Conservation (phyloP, 2,329 filamentous ascomycete species). For the Aspergillus sp. region DNA sequence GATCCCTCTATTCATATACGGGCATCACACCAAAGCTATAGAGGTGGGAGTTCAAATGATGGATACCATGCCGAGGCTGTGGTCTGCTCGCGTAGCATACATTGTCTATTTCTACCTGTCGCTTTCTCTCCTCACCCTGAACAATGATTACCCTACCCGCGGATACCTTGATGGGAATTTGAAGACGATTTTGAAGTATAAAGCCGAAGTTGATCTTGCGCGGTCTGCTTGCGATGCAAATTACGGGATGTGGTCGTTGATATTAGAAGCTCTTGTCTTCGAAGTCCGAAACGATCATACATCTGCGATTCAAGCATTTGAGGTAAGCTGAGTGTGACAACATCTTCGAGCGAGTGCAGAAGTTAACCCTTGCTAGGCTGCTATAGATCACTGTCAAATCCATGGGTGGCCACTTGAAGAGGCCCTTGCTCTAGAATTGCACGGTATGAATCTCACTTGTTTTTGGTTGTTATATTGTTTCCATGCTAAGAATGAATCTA, state of each 20-base stretch:
- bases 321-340: conserved; percentile 24
- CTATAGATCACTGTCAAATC: conserved; percentile 61
- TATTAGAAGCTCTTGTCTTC: conserved; percentile 56
- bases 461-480: conserved; percentile 3
- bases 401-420: conserved; percentile 60
- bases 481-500: conserved; percentile 9
- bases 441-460: conserved; percentile 39
- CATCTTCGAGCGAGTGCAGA: not conserved
- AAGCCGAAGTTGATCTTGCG: conserved; percentile 54
- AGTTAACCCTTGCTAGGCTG: conserved; percentile 44
- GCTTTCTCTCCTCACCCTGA: conserved; percentile 43
- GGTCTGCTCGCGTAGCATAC: conserved; percentile 46
- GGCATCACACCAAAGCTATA: conserved; percentile 46
- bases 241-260: conserved; percentile 57
- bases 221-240: conserved; percentile 58
- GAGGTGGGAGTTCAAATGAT: conserved; percentile 43
- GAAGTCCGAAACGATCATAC: conserved; percentile 50
- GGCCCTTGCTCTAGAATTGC: conserved; percentile 60
- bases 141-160: conserved; percentile 42
- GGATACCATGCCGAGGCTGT: conserved; percentile 44
- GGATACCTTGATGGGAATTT: conserved; percentile 50
- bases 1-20: conserved; percentile 48
- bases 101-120: conserved; percentile 48
- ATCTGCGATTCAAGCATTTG: conserved; percentile 44
- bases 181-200: conserved; percentile 49